Conservation (phyloP, 1,284 basidiomycete genomes). For the Heliocybe sulcata region DNA sequence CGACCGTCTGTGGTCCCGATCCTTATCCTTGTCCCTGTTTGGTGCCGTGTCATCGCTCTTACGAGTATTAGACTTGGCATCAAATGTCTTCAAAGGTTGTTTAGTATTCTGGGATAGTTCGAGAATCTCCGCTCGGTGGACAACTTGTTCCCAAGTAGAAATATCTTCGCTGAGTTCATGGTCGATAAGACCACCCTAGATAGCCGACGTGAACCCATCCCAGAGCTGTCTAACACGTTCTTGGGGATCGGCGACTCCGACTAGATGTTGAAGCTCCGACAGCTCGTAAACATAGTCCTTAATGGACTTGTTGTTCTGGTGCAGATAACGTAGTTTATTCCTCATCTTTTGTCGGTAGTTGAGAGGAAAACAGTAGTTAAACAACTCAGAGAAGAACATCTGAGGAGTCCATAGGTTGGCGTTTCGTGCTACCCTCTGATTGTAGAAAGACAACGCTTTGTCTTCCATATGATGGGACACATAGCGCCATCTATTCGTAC, state of each 20-base stretch:
- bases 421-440: constrained; percentile 15
- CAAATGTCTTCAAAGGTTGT: too few relatives aligned
- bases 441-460: not conserved
- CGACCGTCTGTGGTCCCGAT: too few relatives aligned
- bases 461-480: not conserved
- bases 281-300: constrained; percentile 23
- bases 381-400: constrained; percentile 28
- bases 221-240: constrained; percentile 27
- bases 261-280: constrained; percentile 22
- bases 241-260: constrained; percentile 16
- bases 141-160: constrained; percentile 16
- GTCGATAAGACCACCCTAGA: constrained; percentile 23
- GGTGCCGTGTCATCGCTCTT: too few relatives aligned
- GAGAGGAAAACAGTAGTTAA: constrained; percentile 35
- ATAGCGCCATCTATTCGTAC: not conserved
- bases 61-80: too few relatives aligned
- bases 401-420: constrained; percentile 14
- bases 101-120: constrained; percentile 12
- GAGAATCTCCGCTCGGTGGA: constrained; percentile 14
- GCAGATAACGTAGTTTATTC: constrained; percentile 7
- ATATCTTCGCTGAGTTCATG: constrained; percentile 21
- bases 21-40: too few relatives aligned
- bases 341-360: constrained; percentile 21
- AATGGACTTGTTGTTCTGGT: constrained; percentile 12
- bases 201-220: constrained; percentile 18